A percentile compares a stretch with the other conserved stretches of the same genome.
Evolutionary conservation across 345 rosid species (phyloP).

Genomic region (Euclidium syriacum): DNA sequence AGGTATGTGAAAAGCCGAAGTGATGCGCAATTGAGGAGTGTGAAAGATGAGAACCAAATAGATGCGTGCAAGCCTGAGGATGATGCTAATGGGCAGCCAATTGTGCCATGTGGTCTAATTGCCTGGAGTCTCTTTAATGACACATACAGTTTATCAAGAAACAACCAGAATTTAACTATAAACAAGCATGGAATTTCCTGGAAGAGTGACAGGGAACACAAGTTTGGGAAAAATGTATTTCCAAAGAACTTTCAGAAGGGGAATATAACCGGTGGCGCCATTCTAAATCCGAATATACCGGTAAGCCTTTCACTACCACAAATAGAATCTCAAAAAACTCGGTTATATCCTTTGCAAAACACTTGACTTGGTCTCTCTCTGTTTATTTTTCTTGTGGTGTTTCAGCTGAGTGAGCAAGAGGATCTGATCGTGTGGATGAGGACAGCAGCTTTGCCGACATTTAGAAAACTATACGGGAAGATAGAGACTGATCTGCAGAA

Average conservation of each 20-base stretch:
- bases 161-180: slow-evolving; percentile 37
- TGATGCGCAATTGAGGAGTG: slow-evolving; percentile 55
- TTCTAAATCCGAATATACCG: slow-evolving; percentile 33
- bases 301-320: slow-evolving; percentile 42
- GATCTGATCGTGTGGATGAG: slow-evolving; percentile 99
- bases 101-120: slow-evolving; percentile 95
- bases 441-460: slow-evolving; percentile 98
- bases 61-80: slow-evolving; percentile 64
- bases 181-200: slow-evolving; percentile 74
- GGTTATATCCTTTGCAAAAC: background rate
- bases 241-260: slow-evolving; percentile 79
- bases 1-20: slow-evolving; percentile 96
- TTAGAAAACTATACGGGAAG: slow-evolving; percentile 92
- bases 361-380: slow-evolving; percentile 16
- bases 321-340: background rate
- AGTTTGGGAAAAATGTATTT: slow-evolving; percentile 73
- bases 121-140: slow-evolving; percentile 99
- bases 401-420: slow-evolving; percentile 85
- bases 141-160: slow-evolving; percentile 56
- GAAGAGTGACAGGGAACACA: slow-evolving; percentile 90
- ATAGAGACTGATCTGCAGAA: slow-evolving; percentile 68
- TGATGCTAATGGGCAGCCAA: slow-evolving; percentile 24
- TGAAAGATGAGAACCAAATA: slow-evolving; percentile 32
- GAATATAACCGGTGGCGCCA: slow-evolving; percentile 53
- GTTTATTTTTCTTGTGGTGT: background rate